These are phyloP conservation scores for Hypoxylon perforatum DNA, from an alignment of 495 filamentous ascomycete species.

Conservation along the genomic window DNA sequence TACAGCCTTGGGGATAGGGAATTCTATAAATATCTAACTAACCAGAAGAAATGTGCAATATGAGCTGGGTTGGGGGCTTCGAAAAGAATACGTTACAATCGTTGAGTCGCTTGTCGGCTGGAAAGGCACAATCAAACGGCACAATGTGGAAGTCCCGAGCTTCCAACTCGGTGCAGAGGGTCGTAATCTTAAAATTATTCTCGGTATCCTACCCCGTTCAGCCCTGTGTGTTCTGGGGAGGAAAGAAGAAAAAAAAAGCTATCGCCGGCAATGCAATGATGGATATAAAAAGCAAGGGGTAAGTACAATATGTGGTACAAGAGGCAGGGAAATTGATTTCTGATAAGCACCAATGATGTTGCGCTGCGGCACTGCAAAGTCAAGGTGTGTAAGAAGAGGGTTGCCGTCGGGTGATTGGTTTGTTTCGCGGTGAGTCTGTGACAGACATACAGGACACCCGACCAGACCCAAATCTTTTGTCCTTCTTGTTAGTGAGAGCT, in stretches of 20 bases:
- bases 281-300: constrained; percentile 35
- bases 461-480: constrained; percentile 17
- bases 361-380: constrained; percentile 31
- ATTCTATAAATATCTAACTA: constrained; percentile 34
- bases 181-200: constrained; percentile 28
- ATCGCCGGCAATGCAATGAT: constrained; percentile 25
- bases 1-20: constrained; percentile 21
- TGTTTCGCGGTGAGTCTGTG: constrained; percentile 34
- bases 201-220: constrained; percentile 32
- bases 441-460: constrained; percentile 23
- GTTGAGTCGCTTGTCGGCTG: constrained; percentile 19
- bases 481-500: constrained; percentile 6
- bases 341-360: constrained; percentile 41
- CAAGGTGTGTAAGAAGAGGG: constrained; percentile 36
- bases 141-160: constrained; percentile 19
- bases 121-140: constrained; percentile 20
- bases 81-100: constrained; percentile 29
- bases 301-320: constrained; percentile 37
- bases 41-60: constrained; percentile 6
- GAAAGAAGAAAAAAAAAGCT: constrained; percentile 13
- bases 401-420: constrained; percentile 33
- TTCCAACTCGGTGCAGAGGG: constrained; percentile 29
- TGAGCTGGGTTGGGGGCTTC: constrained; percentile 23
- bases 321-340: constrained; percentile 31
- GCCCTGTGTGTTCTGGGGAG: constrained; percentile 7